These are phyloP conservation scores for Neonectria sp. DNA, from an alignment of 2,329 filamentous ascomycete species.

Conservation along the genomic window DNA sequence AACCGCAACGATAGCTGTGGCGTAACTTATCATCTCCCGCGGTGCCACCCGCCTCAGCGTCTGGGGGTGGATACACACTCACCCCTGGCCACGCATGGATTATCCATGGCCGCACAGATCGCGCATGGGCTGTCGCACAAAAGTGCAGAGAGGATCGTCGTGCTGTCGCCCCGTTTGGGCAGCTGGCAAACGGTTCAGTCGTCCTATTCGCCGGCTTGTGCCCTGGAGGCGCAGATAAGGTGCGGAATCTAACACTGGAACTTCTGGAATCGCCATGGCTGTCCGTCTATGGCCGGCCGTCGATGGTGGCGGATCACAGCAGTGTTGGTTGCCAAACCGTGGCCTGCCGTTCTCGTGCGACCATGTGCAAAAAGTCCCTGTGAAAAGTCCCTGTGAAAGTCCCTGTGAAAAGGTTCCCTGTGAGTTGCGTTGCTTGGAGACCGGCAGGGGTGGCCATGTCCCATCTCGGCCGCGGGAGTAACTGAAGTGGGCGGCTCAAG, in stretches of 20 bases:
- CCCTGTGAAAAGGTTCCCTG: conserved; percentile 6
- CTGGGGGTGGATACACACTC: conserved; percentile 6
- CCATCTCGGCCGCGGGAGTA: conserved; percentile 3
- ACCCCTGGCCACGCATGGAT: neutral
- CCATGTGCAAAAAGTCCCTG: conserved; percentile 18
- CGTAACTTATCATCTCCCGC: conserved; percentile 5
- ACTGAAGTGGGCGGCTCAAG: neutral
- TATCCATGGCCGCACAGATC: conserved; percentile 1
- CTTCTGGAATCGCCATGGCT: conserved; percentile 8
- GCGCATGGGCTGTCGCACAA: neutral
- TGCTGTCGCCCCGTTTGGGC: conserved; percentile 17
- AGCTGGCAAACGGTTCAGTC: conserved; percentile 12
- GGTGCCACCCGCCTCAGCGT: conserved; percentile 17
- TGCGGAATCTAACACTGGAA: conserved; percentile 17
- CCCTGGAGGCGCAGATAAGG: conserved; percentile 18
- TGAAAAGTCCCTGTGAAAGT: conserved; percentile 15
- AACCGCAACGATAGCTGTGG: neutral
- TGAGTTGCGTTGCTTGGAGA: neutral
- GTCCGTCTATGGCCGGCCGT: neutral
- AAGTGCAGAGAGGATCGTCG: conserved; percentile 19
- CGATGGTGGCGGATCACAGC: neutral
- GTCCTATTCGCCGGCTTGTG: neutral
- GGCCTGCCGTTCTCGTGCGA: conserved; percentile 14
- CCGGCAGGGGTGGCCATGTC: conserved; percentile 2
- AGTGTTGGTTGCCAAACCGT: neutral